These are phyloP conservation scores for Linanthus parryae DNA, from an alignment of 148 eudicot genomes.

Conservation along the genomic window DNA sequence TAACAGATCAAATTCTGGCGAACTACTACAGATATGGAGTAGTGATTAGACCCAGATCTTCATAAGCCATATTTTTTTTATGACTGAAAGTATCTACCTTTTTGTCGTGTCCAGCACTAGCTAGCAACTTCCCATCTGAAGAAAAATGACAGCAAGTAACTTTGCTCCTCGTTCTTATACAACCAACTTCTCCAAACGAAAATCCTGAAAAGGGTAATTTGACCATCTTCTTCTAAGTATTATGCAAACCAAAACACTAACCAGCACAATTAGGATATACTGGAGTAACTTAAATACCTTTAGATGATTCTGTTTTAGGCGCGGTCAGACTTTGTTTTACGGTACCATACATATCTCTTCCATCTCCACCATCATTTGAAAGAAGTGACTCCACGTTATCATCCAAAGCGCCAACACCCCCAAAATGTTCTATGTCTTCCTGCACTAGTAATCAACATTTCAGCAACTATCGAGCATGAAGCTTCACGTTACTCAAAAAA, in stretches of 20 bases:
- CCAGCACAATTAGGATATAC: too few species aligned
- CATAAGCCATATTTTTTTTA: too few species aligned
- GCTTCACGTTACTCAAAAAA: too few species aligned
- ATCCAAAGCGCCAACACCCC: slow-evolving; percentile 90
- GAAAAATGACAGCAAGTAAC: slow-evolving; percentile 92
- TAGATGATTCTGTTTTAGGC: slow-evolving; percentile 75
- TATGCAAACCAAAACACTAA: background rate
- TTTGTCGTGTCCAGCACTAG: slow-evolving; percentile 92
- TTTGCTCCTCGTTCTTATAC: slow-evolving; percentile 66
- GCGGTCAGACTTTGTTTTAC: slow-evolving; percentile 73
- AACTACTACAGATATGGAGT: too few species aligned
- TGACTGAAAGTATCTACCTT: too few species aligned
- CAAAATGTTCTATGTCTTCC: slow-evolving; percentile 94
- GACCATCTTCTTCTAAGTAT: slow-evolving; percentile 3
- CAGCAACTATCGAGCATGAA: too few species aligned
- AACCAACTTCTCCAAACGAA: slow-evolving; percentile 75
- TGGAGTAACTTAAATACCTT: slow-evolving; percentile 46
- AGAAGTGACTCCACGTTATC: slow-evolving; percentile 91
- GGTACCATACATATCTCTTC: slow-evolving; percentile 69
- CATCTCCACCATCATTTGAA: slow-evolving; percentile 82
- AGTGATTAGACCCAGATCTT: too few species aligned
- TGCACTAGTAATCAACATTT: too few species aligned
- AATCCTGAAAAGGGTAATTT: slow-evolving; percentile 43
- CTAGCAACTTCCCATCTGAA: slow-evolving; percentile 84
- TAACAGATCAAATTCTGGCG: too few species aligned